phyloP scores from a whole-genome alignment of 208 protist species.

The Herpetomonas samuelpessoai region DNA sequence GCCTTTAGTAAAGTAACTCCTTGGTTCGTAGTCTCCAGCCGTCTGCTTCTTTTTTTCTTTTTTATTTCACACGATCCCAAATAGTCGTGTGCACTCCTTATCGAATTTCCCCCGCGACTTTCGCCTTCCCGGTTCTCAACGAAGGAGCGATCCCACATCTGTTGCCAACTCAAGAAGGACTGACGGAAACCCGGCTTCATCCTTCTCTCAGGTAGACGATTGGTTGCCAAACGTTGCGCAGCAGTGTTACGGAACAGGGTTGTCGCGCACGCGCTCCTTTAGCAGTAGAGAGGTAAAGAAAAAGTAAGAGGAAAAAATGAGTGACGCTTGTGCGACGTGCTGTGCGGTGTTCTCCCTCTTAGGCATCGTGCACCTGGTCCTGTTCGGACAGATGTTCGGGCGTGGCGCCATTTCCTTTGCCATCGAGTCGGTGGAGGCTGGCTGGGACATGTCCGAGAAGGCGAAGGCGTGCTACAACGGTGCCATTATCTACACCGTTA shows the following conservation, averaged over 20 bases:
- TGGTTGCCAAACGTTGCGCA: not conserved
- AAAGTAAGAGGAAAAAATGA: conserved; percentile 11
- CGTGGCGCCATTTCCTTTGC: conserved; percentile 68
- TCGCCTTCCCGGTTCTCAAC: too few relatives aligned
- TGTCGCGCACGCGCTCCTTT: not conserved
- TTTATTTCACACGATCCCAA: not conserved
- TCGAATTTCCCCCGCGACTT: too few relatives aligned
- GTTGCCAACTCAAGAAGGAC: too few relatives aligned
- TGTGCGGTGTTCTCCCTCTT: conserved; percentile 84
- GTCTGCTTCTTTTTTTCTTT: conserved; percentile 5
- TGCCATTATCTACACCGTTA: conserved; percentile 79
- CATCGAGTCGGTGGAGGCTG: conserved; percentile 57
- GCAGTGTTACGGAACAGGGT: conserved; percentile 2
- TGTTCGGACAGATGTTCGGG: conserved; percentile 84
- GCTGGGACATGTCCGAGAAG: conserved; percentile 75
- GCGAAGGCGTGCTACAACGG: conserved; percentile 84
- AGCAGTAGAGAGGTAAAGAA: not conserved
- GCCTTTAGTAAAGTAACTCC: not conserved
- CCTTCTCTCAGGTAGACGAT: too few relatives aligned
- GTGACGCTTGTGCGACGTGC: conserved; percentile 64
- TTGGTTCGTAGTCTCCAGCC: not conserved
- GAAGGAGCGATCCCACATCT: too few relatives aligned
- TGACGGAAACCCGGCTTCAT: too few relatives aligned
- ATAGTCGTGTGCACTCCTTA: too few relatives aligned
- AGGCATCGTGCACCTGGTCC: conserved; percentile 76